A percentile compares a stretch with the other conserved stretches of the same genome.
These are phyloP conservation scores for Echites panduratus DNA, from an alignment of 257 asterid genomes.

Conservation along the genomic window DNA sequence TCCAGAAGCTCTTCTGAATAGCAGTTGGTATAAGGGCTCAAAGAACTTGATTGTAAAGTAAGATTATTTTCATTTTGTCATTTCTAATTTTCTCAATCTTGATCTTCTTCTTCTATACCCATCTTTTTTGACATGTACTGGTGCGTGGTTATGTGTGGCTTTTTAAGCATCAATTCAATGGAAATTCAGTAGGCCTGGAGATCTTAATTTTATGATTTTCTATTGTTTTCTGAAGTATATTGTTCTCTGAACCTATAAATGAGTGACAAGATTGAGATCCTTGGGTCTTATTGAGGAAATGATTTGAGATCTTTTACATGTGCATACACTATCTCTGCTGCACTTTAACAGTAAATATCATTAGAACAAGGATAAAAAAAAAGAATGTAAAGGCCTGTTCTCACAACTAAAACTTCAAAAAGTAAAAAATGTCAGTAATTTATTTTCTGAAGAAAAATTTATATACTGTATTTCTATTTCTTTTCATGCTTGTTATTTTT, in stretches of 20 bases:
- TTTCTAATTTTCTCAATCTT: not conserved
- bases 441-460: not conserved
- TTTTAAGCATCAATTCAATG: not conserved
- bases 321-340: no score
- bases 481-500: not conserved
- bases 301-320: not conserved
- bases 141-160: not conserved
- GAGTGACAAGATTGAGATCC: not conserved
- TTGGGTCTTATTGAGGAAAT: not conserved
- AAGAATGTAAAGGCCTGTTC: not conserved
- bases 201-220: not conserved
- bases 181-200: not conserved
- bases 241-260: no score
- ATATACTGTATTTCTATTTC: not conserved
- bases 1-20: constrained; percentile 89
- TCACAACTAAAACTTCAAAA: not conserved
- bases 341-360: not conserved
- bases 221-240: no score
- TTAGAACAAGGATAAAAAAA: not conserved
- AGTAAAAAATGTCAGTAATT: not conserved
- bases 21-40: constrained; percentile 76
- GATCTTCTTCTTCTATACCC: not conserved
- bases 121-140: not conserved
- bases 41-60: constrained; percentile 64
- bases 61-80: constrained; percentile 23